These are phyloP conservation scores for Collybia sordida DNA, from an alignment of 768 basidiomycete genomes.

Conservation along the genomic window DNA sequence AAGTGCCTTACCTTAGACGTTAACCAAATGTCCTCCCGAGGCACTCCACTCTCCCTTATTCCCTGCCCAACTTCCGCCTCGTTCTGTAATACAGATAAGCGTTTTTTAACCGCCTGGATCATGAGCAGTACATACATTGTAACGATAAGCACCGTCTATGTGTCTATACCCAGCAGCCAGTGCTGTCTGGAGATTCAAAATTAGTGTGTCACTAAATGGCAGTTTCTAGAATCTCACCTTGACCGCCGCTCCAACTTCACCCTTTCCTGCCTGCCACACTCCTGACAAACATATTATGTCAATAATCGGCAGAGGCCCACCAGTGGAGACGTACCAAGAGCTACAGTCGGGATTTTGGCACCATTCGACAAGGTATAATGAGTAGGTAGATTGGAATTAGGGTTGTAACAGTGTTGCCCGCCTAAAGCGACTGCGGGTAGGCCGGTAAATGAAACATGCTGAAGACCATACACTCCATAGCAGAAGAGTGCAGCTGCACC, in stretches of 20 bases:
- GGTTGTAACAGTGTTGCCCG: constrained; percentile 26
- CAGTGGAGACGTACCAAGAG: constrained; percentile 46
- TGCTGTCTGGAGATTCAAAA: constrained; percentile 40
- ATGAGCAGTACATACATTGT: constrained; percentile 40
- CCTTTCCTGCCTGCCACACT: constrained; percentile 57
- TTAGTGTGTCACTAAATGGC: not conserved
- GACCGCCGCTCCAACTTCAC: constrained; percentile 68
- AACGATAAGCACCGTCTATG: constrained; percentile 75
- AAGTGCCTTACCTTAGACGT: constrained; percentile 52
- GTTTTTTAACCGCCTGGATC: not conserved
- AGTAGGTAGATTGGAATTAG: constrained; percentile 30
- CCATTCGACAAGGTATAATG: constrained; percentile 66
- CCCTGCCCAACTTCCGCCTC: constrained; percentile 70
- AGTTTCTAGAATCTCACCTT: constrained; percentile 36
- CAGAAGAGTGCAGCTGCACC: not conserved
- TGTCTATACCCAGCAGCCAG: constrained; percentile 65
- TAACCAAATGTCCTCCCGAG: constrained; percentile 65
- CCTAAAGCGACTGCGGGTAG: no score
- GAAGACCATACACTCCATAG: not conserved
- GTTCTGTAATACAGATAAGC: constrained; percentile 39
- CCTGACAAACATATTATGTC: constrained; percentile 32
- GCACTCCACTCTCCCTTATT: constrained; percentile 54
- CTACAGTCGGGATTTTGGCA: constrained; percentile 65
- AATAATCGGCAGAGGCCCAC: not conserved
- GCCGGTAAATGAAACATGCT: no score